Evolutionary conservation across 345 rosid genomes (phyloP).

Genomic region (Euphorbia peplus): DNA sequence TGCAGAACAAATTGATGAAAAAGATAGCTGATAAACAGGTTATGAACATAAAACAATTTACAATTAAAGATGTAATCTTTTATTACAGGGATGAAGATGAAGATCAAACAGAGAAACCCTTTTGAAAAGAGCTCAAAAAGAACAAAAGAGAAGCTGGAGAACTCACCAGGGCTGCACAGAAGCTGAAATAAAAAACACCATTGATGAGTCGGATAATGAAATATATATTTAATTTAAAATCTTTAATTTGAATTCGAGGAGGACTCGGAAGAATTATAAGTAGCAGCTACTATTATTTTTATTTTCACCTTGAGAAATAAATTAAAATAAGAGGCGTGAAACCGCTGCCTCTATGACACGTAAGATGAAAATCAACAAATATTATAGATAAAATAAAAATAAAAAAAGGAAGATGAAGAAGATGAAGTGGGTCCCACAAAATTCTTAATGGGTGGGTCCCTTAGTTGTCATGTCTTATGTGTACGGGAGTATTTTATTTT

Average conservation of each 20-base stretch:
- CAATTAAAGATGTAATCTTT: background rate
- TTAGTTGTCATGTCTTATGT: background rate
- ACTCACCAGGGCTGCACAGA: constrained; percentile 2
- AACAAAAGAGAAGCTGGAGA: background rate
- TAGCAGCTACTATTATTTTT: no score
- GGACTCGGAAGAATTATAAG: background rate
- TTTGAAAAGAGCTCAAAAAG: background rate
- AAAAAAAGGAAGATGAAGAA: background rate
- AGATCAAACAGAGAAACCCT: background rate
- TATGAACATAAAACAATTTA: background rate
- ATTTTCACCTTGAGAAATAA: no score
- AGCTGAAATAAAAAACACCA: background rate
- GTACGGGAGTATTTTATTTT: no score
- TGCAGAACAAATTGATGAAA: background rate
- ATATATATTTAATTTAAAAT: no score
- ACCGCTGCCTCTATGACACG: background rate
- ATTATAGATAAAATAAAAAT: background rate
- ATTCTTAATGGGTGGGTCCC: constrained; percentile 1
- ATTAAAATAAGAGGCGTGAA: constrained; percentile 3
- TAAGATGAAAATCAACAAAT: background rate
- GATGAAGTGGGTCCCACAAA: background rate
- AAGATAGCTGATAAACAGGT: background rate
- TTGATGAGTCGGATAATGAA: constrained; percentile 9
- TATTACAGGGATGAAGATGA: no score
- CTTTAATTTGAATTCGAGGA: background rate